Conservation (phyloP, 2,329 filamentous ascomycete genomes). For the Aspergillus sp. region DNA sequence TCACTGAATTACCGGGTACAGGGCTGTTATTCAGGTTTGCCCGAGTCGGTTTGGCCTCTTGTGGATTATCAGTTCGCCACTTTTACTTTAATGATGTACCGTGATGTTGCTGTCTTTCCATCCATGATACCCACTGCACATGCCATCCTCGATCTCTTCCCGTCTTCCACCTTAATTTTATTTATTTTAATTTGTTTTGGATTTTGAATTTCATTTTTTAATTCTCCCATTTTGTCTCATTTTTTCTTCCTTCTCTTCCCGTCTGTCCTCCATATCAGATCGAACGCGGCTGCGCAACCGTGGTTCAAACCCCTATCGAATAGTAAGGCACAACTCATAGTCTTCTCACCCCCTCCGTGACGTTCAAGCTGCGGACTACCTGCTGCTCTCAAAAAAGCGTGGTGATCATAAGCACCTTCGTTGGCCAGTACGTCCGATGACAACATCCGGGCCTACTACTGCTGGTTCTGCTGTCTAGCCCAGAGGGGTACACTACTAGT, state of each 20-base stretch:
- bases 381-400: not conserved
- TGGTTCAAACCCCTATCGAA: not conserved
- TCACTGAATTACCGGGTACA: slow-evolving; percentile 5
- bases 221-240: slow-evolving; percentile 10
- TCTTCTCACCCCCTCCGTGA: not conserved
- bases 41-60: slow-evolving; percentile 14
- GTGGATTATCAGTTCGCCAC: slow-evolving; percentile 16
- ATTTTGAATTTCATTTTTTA: not conserved
- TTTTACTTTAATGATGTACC: slow-evolving; percentile 10
- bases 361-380: not conserved
- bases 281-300: not conserved
- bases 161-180: slow-evolving; percentile 13
- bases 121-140: not conserved
- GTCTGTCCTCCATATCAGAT: slow-evolving; percentile 7
- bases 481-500: not conserved
- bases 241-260: not conserved
- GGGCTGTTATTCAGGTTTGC: slow-evolving; percentile 9
- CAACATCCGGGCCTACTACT: slow-evolving; percentile 4
- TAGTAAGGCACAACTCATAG: slow-evolving; percentile 3
- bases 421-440: slow-evolving; percentile 8
- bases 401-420: slow-evolving; percentile 8
- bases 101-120: slow-evolving; percentile 12
- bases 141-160: slow-evolving; percentile 6
- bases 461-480: slow-evolving; percentile 5
- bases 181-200: slow-evolving; percentile 3